Conservation (phyloP, 495 filamentous ascomycete species). For the Xylaria curta region DNA sequence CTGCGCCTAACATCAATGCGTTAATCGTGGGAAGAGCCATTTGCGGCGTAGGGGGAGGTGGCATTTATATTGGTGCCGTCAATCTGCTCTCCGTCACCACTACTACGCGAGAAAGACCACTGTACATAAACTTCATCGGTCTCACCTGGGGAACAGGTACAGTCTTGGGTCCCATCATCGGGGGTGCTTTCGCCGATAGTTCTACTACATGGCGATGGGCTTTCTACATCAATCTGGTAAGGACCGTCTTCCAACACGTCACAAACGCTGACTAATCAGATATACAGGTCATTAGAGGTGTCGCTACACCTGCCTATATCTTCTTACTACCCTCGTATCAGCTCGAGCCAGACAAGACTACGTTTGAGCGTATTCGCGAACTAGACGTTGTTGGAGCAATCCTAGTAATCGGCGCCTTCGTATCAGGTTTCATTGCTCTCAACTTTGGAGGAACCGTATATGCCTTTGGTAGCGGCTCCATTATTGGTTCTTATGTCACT, state of each 20-base stretch:
- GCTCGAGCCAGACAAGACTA: not conserved
- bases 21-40: slow-evolving; percentile 57
- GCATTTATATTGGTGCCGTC: slow-evolving; percentile 56
- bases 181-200: slow-evolving; percentile 54
- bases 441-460: slow-evolving; percentile 56
- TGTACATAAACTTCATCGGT: slow-evolving; percentile 51
- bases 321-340: slow-evolving; percentile 13
- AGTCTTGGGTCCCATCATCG: slow-evolving; percentile 34
- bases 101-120: slow-evolving; percentile 48
- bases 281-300: slow-evolving; percentile 59
- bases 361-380: not conserved
- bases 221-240: not conserved
- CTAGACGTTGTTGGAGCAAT: slow-evolving; percentile 8
- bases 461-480: slow-evolving; percentile 51
- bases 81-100: slow-evolving; percentile 44
- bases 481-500: slow-evolving; percentile 56
- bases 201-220: slow-evolving; percentile 55
- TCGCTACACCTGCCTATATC: slow-evolving; percentile 34
- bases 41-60: slow-evolving; percentile 48
- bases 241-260: not conserved
- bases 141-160: not conserved
- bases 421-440: slow-evolving; percentile 38
- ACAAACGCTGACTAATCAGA: slow-evolving; percentile 51
- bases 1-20: slow-evolving; percentile 54
- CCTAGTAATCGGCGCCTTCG: not conserved